phyloP scores from a whole-genome alignment of 129 eudicot genomes.

The Solidago caesia region DNA sequence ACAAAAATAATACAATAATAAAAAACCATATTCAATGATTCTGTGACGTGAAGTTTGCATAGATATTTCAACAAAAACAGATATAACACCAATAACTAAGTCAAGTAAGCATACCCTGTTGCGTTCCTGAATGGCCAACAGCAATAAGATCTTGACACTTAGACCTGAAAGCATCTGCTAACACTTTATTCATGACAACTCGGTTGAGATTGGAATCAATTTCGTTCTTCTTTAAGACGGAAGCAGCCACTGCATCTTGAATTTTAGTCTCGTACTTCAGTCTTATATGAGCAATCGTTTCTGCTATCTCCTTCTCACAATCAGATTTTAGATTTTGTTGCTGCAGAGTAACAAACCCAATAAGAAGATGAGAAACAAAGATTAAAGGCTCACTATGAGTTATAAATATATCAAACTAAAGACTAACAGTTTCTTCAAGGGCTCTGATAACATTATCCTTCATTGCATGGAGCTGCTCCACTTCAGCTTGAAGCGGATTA shows the following conservation, averaged over 20 bases:
- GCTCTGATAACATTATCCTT: conserved; percentile 27
- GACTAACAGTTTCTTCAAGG: conserved; percentile 60
- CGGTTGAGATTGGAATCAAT: conserved; percentile 46
- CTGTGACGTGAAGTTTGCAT: background rate
- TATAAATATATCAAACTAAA: conserved; percentile 7
- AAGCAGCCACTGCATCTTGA: conserved; percentile 51
- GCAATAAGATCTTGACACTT: conserved; percentile 55
- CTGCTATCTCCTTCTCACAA: conserved; percentile 63
- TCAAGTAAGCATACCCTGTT: conserved; percentile 39
- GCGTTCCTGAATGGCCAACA: conserved; percentile 34
- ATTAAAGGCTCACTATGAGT: background rate
- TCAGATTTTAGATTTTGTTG: conserved; percentile 48
- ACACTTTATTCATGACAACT: conserved; percentile 45
- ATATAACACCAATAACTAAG: background rate
- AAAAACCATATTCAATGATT: background rate
- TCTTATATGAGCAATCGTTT: conserved; percentile 43
- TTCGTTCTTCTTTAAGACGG: conserved; percentile 44
- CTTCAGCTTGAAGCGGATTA: conserved; percentile 68
- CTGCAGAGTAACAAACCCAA: conserved; percentile 43
- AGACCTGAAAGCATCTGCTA: conserved; percentile 65
- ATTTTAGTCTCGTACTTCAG: conserved; percentile 49
- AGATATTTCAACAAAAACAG: background rate
- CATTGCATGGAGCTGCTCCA: conserved; percentile 39
- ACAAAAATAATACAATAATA: background rate
- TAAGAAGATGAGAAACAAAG: background rate